Percentiles rank a stretch among this genome's conserved stretches.
Evolutionary conservation across 352 stramenopile species (phyloP).

Genomic region (Saprolegnia diclina): DNA sequence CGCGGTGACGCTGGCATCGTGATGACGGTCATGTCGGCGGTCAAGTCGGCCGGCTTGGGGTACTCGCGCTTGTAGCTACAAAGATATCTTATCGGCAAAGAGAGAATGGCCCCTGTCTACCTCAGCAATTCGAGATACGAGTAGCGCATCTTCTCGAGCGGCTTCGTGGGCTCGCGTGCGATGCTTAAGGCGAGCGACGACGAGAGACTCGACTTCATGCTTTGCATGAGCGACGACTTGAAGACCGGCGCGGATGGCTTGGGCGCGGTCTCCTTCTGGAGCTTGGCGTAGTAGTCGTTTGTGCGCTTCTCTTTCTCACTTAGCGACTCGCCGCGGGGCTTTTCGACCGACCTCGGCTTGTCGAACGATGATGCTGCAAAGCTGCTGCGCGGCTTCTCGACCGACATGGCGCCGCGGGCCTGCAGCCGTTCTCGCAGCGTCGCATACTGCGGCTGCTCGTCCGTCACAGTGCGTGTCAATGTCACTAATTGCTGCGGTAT

Average conservation of each 20-base stretch:
- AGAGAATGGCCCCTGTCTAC: background rate
- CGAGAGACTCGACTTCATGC: slow-evolving; percentile 24
- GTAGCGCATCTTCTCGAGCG: slow-evolving; percentile 51
- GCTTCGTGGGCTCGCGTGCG: slow-evolving; percentile 21
- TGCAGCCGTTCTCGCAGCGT: no score
- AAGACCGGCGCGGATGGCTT: background rate
- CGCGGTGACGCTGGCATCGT: background rate
- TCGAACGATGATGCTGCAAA: background rate
- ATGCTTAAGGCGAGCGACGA: slow-evolving; percentile 26
- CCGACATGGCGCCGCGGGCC: no score
- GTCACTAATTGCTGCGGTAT: no score
- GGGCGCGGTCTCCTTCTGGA: slow-evolving; percentile 45
- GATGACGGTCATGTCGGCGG: slow-evolving; percentile 19
- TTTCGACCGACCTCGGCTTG: background rate
- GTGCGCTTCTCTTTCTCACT: slow-evolving; percentile 46
- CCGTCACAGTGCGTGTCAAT: background rate
- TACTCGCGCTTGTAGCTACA: slow-evolving; percentile 3
- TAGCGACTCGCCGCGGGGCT: slow-evolving; percentile 19
- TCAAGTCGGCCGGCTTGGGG: slow-evolving; percentile 3
- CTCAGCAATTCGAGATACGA: slow-evolving; percentile 20
- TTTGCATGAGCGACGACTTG: slow-evolving; percentile 28
- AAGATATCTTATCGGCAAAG: background rate
- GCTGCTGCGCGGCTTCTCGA: background rate
- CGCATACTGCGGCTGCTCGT: no score
- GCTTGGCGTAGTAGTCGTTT: slow-evolving; percentile 48